Conservation (phyloP, 345 rosid genomes). For the Jatropha curcas region DNA sequence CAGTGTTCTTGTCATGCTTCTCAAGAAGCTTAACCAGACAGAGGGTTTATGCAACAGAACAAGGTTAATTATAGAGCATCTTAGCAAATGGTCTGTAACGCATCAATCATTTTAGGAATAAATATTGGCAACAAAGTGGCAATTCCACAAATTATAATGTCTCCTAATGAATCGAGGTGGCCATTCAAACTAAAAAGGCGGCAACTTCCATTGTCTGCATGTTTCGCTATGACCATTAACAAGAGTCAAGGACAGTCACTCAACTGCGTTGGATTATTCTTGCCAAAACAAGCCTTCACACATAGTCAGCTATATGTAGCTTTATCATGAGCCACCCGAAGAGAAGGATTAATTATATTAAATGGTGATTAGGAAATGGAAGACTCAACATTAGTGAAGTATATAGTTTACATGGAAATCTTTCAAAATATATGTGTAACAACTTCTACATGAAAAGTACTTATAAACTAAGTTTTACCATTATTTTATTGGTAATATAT, state of each 20-base stretch:
- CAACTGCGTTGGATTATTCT: not conserved
- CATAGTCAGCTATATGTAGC: not conserved
- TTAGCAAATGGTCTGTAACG: not conserved
- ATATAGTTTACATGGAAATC: not conserved
- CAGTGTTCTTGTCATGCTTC: not conserved
- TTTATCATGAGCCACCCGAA: not conserved
- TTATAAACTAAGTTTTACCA: too few relatives aligned
- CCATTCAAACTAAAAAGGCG: not conserved
- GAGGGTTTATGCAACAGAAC: conserved; percentile 5
- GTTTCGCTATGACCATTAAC: not conserved
- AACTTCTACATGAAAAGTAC: too few relatives aligned
- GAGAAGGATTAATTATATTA: not conserved
- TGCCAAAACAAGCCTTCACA: not conserved
- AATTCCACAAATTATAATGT: not conserved
- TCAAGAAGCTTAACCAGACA: conserved; percentile 5
- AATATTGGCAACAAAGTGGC: not conserved
- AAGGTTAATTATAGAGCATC: not conserved
- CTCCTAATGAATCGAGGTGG: not conserved
- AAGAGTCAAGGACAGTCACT: not conserved
- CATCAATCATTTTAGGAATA: not conserved
- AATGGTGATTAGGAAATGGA: not conserved
- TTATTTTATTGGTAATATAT: too few relatives aligned
- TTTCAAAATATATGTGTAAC: not conserved
- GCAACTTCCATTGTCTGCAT: not conserved
- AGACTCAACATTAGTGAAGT: not conserved